Evolutionary conservation across 139 green algal genomes (phyloP), one percentile per base, ranked within the genome.

Genomic region (Bryopsis sp.): DNA sequence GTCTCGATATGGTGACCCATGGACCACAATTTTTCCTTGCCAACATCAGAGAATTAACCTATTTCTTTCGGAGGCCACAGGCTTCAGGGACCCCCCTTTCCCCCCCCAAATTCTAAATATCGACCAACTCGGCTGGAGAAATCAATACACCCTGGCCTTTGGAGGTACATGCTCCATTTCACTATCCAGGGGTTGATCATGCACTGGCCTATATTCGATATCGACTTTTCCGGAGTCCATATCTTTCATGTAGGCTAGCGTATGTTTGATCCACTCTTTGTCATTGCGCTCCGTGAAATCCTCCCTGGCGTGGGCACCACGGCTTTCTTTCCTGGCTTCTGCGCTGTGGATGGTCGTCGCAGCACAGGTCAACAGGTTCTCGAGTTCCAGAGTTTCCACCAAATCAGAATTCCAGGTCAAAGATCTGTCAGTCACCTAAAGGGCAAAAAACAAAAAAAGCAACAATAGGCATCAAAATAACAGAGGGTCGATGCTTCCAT

Each of bases 191-290:
- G 94, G 91, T 77, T 99, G 82, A 78, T 91, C 84, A 79, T 99
- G 94, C 36, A 99, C 94, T 2, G 94, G 92, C 5, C 95, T 74
- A 82, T 99, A 99, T 58, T 88, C 87, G 32, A 99, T 91, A 15
- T 74, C 76, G 24, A 95, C 84, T 74, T 91, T 66, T 63, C 43
- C 36, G 0, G 26, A 70, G n/a, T 73, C 34, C 28, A 63, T 29
- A 59, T 73, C 37, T n/a, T 39, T 62, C 64, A 68, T 50, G 60
- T 58, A 58, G 34, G 57, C 47, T 6, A 98, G 68, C 3, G 94
- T 95, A 86, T 99, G 94, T 85, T 97, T 98, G 83, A 99, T 97
- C 94, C 94, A 99, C 6, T 89, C 65, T 67, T 88, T 71, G 74
- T 99, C 94, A 54, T 97, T 77, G 39, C 94, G 85, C 34, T 89